Evolutionary conservation across 2,329 filamentous ascomycete genomes (phyloP), one percentile per base, ranked within the genome.

Genomic region (Coniochaeta sp.): DNA sequence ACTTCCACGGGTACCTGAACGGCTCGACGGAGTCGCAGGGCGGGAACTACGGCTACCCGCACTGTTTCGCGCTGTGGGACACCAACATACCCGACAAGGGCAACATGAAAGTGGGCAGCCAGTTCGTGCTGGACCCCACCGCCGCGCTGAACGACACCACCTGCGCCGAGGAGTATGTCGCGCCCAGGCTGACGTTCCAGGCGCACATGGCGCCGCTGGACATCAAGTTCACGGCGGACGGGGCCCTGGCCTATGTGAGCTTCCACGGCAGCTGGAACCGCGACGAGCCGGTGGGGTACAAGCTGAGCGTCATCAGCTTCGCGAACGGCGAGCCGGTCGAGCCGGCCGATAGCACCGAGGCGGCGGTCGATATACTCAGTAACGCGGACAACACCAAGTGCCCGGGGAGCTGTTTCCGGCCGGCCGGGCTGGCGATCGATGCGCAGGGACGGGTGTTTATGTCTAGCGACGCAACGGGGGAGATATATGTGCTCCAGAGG

Each of bases 141-240:
- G 60, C 66, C 60, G 60, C 64, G 4, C 65, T 78, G 58, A 78
- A 76, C 34, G 80, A 83, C 68, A 68, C 72, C 6, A 67, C 71
- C 12, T 84, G 81, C 67, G 73, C 73, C 3, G 62, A 68, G 11
- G 68, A 78, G 28, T 78, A 74, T 26, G 70, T 78, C 19, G 64
- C 78, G 3, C 81, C 89, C 63, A 62, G 83, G 1, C 74, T 91
- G 31, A 83, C 83, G 6, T 82, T 82, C 66, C 74, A 75, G 52
- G 83, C 89, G 1, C 89, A 92, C 68, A 87, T 81, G 69, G 88
- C 89, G 0, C 89, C 89, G 0, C 75, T 91, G 0, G 88, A 90
- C 64, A 82, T 91, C 67, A 84, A 85, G 62, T 92, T 92, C 74
- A 78, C 82, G 63, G 67, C 76, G 0, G 73, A 79, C 44, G 83